A percentile compares a stretch with the other conserved stretches of the same genome.
phyloP scores from a whole-genome alignment of 192 early-diverging fungal species.

The Coemansia guatemalensis region DNA sequence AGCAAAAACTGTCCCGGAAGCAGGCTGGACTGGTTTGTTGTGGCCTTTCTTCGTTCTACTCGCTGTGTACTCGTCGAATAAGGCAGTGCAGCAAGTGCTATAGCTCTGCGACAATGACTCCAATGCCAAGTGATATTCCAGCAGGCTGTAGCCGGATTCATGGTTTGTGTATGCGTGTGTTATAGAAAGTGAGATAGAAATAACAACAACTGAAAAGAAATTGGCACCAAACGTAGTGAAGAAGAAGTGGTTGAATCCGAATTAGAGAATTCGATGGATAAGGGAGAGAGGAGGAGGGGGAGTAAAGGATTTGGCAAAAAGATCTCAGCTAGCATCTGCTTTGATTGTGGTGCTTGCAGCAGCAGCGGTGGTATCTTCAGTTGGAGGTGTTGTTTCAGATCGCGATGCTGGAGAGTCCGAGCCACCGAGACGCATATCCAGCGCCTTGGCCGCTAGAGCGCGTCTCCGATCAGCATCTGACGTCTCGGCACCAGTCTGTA shows the following conservation, averaged over 20 bases:
- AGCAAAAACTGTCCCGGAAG: conserved; percentile 47
- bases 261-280: not conserved
- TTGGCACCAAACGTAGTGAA: not conserved
- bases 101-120: not conserved
- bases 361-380: not conserved
- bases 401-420: not conserved
- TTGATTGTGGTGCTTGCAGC: not conserved
- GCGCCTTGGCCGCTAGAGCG: conserved; percentile 43
- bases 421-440: conserved; percentile 36
- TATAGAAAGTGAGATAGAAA: not conserved
- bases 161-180: not conserved
- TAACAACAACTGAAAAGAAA: not conserved
- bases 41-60: not conserved
- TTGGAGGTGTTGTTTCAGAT: not conserved
- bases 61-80: not conserved
- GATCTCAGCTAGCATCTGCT: not conserved
- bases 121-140: not conserved
- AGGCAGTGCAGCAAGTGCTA: not conserved
- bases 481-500: conserved; percentile 11
- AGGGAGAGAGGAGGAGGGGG: not conserved
- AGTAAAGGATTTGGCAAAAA: not conserved
- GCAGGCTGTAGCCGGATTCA: not conserved
- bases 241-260: not conserved
- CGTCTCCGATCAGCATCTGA: conserved; percentile 41
- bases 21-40: conserved; percentile 12